Evolutionary conservation across 139 green algal genomes (phyloP), one percentile per base, ranked within the genome.

Genomic region (Tetradesmus obliquus): DNA sequence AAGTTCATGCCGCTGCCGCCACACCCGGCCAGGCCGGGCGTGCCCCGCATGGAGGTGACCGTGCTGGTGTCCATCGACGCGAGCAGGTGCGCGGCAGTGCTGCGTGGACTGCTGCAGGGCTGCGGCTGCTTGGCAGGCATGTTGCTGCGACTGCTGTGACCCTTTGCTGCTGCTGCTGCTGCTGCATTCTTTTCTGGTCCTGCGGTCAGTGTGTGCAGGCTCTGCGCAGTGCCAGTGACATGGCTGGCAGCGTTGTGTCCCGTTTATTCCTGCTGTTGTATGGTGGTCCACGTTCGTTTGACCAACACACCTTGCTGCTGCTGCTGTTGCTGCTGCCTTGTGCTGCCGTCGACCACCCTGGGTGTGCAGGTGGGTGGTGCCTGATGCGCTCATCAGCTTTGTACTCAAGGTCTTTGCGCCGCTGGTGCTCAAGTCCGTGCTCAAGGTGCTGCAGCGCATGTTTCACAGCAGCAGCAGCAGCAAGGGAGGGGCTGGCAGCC

Each of bases 381-480:
- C 89, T 19, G 89, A 88, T 12, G 81, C 51, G 3, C 9, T 92
- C 51, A 81, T 92, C 62, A 82, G 57, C 57, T 88, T 92, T 45
- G n/a, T 92, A 5, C 80, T 92, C 10, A 88, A 80, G 66, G 84
- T 92, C 55, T 90, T 92, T 90, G 83, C 90, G 2, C 90, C 90
- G 10, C 69, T 90, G 83, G 90, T 92, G 54, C 69, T 90, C 84
- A 82, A 83, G 51, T 74, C 24, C 19, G 83, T 92, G n/a, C 20
- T 92, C n/a, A 55, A 71, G 55, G 72, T 82, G 13, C 51, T 89
- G 66, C 13, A 58, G 32, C 58, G 79, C 32, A 58, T 90, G 82
- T 92, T 92, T 66, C 89, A 92, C 69, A 22, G 66, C 66, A 76
- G 66, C 66, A 76, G 66, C 87, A 72, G 9, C 8, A 15, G 22